phyloP scores from a whole-genome alignment of 2,329 filamentous ascomycete species.

The Neonectria hederae region DNA sequence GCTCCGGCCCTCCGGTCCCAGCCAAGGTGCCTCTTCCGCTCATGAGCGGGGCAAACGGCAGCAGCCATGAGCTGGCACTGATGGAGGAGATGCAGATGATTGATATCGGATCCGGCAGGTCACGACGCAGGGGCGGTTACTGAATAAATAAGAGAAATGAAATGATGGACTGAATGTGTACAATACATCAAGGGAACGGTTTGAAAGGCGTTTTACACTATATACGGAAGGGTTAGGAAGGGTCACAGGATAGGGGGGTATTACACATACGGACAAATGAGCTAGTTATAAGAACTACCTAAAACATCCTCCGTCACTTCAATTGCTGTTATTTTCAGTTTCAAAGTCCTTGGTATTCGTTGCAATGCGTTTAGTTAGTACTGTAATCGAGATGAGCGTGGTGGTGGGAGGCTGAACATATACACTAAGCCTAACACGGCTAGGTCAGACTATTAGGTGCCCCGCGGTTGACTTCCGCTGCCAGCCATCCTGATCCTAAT shows the following conservation, averaged over 20 bases:
- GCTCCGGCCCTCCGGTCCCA: conserved; percentile 67
- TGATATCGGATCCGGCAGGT: conserved; percentile 70
- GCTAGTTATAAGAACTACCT: neutral
- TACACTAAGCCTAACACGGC: neutral
- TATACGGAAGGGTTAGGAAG: conserved; percentile 9
- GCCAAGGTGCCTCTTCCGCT: conserved; percentile 71
- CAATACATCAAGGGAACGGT: conserved; percentile 28
- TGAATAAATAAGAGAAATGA: conserved; percentile 40
- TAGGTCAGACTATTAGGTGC: neutral
- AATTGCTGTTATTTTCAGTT: neutral
- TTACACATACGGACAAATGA: conserved; percentile 7
- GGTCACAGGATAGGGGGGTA: neutral
- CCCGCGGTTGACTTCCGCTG: conserved; percentile 19
- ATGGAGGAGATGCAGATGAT: conserved; percentile 77
- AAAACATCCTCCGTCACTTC: neutral
- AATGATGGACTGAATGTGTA: conserved; percentile 37
- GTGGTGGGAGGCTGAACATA: neutral
- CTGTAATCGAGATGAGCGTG: neutral
- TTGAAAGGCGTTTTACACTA: conserved; percentile 32
- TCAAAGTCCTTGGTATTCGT: neutral
- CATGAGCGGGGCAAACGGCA: conserved; percentile 57
- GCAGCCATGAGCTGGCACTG: conserved; percentile 65
- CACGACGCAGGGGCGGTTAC: conserved; percentile 60
- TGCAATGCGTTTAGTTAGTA: neutral
- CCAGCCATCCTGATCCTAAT: conserved; percentile 40